Base-by-base conservation (phyloP, 352 stramenopile species). In the Pythium volutum region DNA sequence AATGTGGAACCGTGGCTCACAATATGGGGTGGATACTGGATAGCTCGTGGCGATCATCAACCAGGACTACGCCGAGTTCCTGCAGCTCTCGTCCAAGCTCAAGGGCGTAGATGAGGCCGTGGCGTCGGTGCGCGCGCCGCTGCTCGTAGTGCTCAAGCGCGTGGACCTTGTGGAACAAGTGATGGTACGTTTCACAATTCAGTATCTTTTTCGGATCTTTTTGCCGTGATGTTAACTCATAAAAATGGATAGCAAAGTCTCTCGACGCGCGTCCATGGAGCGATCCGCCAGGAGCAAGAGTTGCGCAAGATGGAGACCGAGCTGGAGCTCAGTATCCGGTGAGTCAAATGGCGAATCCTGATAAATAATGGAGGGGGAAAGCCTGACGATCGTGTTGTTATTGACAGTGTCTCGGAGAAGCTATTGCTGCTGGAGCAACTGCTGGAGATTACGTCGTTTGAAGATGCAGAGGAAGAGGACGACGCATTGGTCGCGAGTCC, bases 31-130 rank as follows among this genome's bases (percentile, higher is more conserved):
- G 5, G 18, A 14, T 27, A 20, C 7, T 29, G 3, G 7, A 11
- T 55, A 88, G 73, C 76, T 96, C 29, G 87, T 96, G 15, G 77
- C 83, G 41, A 93, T 96, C 66, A 96, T 96, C 73, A 92, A 96
- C 55, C 75, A 93, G 38, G 87, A 96, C 69, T 96, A 96, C 59
- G 75, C 83, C 47, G 87, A 96, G 73, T 96, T 96, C 57, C 71
- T 96, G 41, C 87, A 96, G 73, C 79, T 96, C 47, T 96, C 87
- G 39, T 88, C 84, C 46, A 89, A 86, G 66, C 76, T 96, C 27
- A 92, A 93, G 62, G 87, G 83, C 22, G 84, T 96, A 27, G 86
- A 96, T 52, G 87, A 91, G 58, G 84, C 87, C 22, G 85, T 94
- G 18, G 88, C 82, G 11, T 91, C 83, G 12, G 79, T 96, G 33